Evolutionary conservation across 768 basidiomycete species (phyloP), one percentile per base, ranked within the genome.

Genomic region (Russula emetica): DNA sequence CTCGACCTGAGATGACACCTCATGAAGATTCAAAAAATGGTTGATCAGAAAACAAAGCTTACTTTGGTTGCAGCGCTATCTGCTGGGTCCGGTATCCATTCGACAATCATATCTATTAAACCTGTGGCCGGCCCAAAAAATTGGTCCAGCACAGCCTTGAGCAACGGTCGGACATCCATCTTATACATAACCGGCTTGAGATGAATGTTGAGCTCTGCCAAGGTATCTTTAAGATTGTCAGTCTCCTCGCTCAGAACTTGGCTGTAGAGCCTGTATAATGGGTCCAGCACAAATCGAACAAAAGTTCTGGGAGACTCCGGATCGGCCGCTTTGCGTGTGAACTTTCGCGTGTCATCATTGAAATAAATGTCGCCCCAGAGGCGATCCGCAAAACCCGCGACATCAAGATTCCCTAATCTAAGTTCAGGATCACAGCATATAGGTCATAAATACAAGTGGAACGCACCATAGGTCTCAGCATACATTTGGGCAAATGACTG

Each of bases 301-400:
- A 99, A 99, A 38, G 91, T 86, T 30, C 97, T 83, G 55, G 83
- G 82, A 49, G 85, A 79, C 69, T 94, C 92, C 0, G 89, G 83
- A 69, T 94, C 94, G 6, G 82, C 77, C 47, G 85, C 85, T 73
- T 94, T 94, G 55, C 93, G 85, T 3, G 87, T 88, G 74, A 99
- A 99, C 73, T 94, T 94, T 63, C 94, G 85, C 20, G 83, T 84
- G 63, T 91, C 86, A 49, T 79, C 72, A 75, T 94, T 86, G 76
- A 91, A 98, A 78, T 94, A 99, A 71, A 98, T 93, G 76, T 98
- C 95, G 18, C 97, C 97, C 97, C 97, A 99, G 16, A 99, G 83
- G 40, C 97, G 85, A 67, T 84, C 85, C 20, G 95, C 93, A 68
- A 99, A 96, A 10, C 86, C 82, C 38, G 82, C 74, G n/a, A 94